Conservation (phyloP, 2,329 filamentous ascomycete species). For the Eutypella sp. region DNA sequence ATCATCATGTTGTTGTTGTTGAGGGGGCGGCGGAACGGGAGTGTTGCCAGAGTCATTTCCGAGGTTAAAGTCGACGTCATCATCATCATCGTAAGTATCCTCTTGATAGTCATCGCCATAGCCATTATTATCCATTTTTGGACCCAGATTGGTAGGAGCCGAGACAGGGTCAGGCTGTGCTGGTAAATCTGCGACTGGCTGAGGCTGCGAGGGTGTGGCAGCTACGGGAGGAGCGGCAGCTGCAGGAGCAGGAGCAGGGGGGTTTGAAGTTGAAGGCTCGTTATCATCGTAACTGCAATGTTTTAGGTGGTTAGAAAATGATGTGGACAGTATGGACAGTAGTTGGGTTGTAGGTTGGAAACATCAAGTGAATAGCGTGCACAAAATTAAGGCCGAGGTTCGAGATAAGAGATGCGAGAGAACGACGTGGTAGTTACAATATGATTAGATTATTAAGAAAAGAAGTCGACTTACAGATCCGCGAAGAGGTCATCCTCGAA, state of each 20-base stretch:
- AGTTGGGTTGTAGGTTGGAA: too few relatives aligned
- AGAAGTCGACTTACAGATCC: constrained; percentile 66
- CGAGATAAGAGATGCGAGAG: neutral
- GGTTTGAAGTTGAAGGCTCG: constrained; percentile 41
- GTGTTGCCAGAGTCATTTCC: constrained; percentile 36
- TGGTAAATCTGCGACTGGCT: constrained; percentile 25
- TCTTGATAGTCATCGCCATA: constrained; percentile 39
- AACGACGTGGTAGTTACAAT: neutral
- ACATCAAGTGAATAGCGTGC: too few relatives aligned
- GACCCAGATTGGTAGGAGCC: constrained; percentile 21
- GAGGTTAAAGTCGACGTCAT: constrained; percentile 56
- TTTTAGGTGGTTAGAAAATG: constrained; percentile 5
- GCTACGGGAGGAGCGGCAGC: constrained; percentile 16
- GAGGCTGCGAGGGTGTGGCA: constrained; percentile 17
- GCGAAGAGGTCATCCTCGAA: constrained; percentile 94
- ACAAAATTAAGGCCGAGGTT: too few relatives aligned
- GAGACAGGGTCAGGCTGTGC: constrained; percentile 29
- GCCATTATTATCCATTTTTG: constrained; percentile 25
- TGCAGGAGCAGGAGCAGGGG: constrained; percentile 22
- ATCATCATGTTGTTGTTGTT: constrained; percentile 32
- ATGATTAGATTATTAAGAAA: neutral
- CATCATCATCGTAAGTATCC: constrained; percentile 46
- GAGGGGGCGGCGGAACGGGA: constrained; percentile 22
- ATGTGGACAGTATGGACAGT: too few relatives aligned
- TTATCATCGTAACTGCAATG: constrained; percentile 61